A percentile compares a stretch with the other conserved stretches of the same genome.
These are phyloP conservation scores for Podospora tetraspora DNA, from an alignment of 495 filamentous ascomycete species.

Conservation along the genomic window DNA sequence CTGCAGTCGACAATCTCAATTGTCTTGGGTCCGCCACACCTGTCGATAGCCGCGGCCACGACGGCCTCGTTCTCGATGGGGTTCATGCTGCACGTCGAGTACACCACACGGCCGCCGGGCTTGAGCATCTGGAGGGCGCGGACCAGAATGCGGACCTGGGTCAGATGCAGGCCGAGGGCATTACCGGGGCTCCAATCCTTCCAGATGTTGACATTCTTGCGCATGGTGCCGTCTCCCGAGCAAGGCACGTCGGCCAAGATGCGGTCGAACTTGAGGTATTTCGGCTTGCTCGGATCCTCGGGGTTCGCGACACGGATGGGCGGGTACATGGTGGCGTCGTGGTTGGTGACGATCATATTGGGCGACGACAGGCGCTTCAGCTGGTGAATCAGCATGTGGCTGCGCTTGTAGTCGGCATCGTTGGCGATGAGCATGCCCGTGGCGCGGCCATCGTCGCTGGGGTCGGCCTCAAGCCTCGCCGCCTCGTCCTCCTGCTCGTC, in stretches of 20 bases:
- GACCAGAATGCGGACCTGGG: conserved; percentile 83
- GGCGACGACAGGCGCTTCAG: conserved; percentile 94
- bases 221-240: conserved; percentile 85
- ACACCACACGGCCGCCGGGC: conserved; percentile 86
- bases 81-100: conserved; percentile 98
- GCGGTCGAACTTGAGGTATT: conserved; percentile 92
- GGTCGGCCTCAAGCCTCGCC: conserved; percentile 50
- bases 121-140: conserved; percentile 96
- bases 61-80: conserved; percentile 98
- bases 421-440: conserved; percentile 93
- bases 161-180: conserved; percentile 75
- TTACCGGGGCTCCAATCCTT: conserved; percentile 85
- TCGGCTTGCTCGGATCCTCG: conserved; percentile 46
- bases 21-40: conserved; percentile 79
- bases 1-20: conserved; percentile 79
- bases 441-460: conserved; percentile 72
- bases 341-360: conserved; percentile 94
- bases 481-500: conserved; percentile 43
- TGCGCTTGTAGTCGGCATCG: conserved; percentile 89
- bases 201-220: conserved; percentile 92
- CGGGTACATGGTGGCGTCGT: conserved; percentile 94
- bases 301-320: conserved; percentile 69
- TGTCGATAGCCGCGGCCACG: conserved; percentile 70
- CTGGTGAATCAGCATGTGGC: conserved; percentile 95
- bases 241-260: conserved; percentile 96